Evolutionary conservation across 2,329 filamentous ascomycete genomes (phyloP), one percentile per base, ranked within the genome.

Genomic region (Chrysoporthe deuterocubensis): DNA sequence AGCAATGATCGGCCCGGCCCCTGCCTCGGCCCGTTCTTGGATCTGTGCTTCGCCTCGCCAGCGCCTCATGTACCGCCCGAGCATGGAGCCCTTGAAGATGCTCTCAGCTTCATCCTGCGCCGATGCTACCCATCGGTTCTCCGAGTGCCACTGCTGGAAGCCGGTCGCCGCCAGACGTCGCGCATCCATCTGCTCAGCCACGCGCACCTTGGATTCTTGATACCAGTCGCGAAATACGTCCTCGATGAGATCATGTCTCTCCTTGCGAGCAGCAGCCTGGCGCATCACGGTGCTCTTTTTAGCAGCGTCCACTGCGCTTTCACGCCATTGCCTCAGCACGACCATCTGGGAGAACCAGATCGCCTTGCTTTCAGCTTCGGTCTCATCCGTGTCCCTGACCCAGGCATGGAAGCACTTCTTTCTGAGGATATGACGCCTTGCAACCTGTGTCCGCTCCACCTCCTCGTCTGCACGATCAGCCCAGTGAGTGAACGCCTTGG

Each of bases 401-500:
- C 91, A 93, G 8, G 87, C 87, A 67, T 86, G 87, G 76, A 92
- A 93, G 69, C 89, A 90, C 66, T 87, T 86, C 14, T 86, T 87
- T 66, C 90, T 84, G 65, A 96, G 80, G 69, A 94, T 88, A 75
- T 93, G 91, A 70, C 88, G 83, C 70, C 91, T 85, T 26, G 92
- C 92, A 54, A 88, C 83, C 4, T 86, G 87, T 4, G 91, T 92
- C 52, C 87, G 85, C 70, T 88, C 84, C 18, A 89, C 81, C 73
- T 92, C 87, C 16, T 92, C 88, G 6, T 83, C 84, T 13, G 91
- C 85, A 62, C 85, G 82, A 65, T 86, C 84, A 13, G 86, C 85
- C 93, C 93, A 96, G 71, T 91, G 88, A 1, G 83, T 85, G 67
- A 92, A 89, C 2, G 87, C 85, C 75, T 88, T 90, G 3, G 84